phyloP scores from a whole-genome alignment of 1,284 basidiomycete species.

The Mycosarcoma mackinlayi region DNA sequence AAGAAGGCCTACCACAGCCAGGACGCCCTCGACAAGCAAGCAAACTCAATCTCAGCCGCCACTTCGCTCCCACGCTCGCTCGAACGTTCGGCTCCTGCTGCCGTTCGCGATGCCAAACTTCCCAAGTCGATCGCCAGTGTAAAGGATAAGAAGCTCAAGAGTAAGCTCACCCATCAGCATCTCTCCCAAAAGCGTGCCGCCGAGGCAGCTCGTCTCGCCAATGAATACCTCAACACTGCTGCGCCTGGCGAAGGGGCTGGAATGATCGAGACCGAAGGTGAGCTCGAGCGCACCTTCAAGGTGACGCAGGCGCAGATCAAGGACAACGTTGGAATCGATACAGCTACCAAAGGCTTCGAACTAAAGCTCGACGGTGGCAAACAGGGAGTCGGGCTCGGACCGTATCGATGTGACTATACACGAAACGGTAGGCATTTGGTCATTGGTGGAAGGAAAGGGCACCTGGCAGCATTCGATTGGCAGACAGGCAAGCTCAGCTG shows the following conservation, averaged over 20 bases:
- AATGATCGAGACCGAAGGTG: slow-evolving; percentile 77
- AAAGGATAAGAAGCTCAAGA: slow-evolving; percentile 66
- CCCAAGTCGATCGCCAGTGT: slow-evolving; percentile 58
- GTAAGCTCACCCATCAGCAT: slow-evolving; percentile 59
- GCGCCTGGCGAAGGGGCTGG: slow-evolving; percentile 73
- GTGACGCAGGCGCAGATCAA: slow-evolving; percentile 84
- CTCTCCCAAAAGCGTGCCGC: slow-evolving; percentile 58
- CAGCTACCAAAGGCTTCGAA: slow-evolving; percentile 80
- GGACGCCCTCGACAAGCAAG: slow-evolving; percentile 58
- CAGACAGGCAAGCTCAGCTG: slow-evolving; percentile 85
- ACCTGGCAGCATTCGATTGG: slow-evolving; percentile 96
- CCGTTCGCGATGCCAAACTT: slow-evolving; percentile 47
- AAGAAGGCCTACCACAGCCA: slow-evolving; percentile 44
- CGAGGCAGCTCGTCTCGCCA: slow-evolving; percentile 61
- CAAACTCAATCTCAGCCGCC: slow-evolving; percentile 53
- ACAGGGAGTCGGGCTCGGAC: slow-evolving; percentile 72
- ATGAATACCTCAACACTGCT: slow-evolving; percentile 61
- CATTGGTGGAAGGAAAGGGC: slow-evolving; percentile 77
- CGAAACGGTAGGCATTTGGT: slow-evolving; percentile 82
- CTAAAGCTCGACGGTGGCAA: slow-evolving; percentile 79
- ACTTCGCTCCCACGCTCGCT: slow-evolving; percentile 62
- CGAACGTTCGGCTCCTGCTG: slow-evolving; percentile 53
- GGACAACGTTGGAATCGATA: slow-evolving; percentile 77
- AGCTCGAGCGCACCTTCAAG: slow-evolving; percentile 89
- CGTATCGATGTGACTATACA: slow-evolving; percentile 84